Evolutionary conservation across 2,329 filamentous ascomycete species (phyloP), one percentile per base, ranked within the genome.

Genomic region (Chaetomium strumarium): DNA sequence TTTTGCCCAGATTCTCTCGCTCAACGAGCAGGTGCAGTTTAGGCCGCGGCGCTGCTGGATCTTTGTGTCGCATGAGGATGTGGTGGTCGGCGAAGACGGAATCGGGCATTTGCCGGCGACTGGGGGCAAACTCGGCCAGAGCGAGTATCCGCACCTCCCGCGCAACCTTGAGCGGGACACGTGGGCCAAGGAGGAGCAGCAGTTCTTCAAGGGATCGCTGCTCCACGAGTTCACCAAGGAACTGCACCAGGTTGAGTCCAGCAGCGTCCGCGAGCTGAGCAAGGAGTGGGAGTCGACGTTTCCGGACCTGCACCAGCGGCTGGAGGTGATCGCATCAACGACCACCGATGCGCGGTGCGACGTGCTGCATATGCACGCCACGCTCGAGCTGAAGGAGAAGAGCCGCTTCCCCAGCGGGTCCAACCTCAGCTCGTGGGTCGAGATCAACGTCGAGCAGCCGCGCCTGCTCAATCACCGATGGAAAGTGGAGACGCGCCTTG

Each of bases 331-430:
- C 10, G 54, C 57, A 11, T 53, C 53, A 7, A 44, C 49, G 6
- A 54, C 57, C 10, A 52, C 53, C 2, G 55, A 55, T 58, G 70
- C 75, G 19, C 76, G 75, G 36, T 79, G 80, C 54, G 76, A 79
- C 56, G 75, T 84, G 34, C 70, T 85, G 56, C 80, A 85, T 67
- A 80, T 84, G 71, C 80, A 83, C 55, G 74, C 79, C 5, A 79
- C 79, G 1, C 72, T 85, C 7, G 76, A 83, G 56, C 66, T 84
- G 2, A 78, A 81, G 62, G 73, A 80, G 56, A 75, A 76, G 42
- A 75, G 74, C 59, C 75, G 76, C 52, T 81, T 83, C 60, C 80
- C 80, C 4, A 68, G 73, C 11, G 77, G 79, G n/a, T 80, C 80
- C 5, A 78, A 82, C 62, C 74, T 85, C 51, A 68, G 80, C 56